phyloP scores from a whole-genome alignment of 176 grass and related monocot genomes.

The Rhipidocladum racemiflorum region DNA sequence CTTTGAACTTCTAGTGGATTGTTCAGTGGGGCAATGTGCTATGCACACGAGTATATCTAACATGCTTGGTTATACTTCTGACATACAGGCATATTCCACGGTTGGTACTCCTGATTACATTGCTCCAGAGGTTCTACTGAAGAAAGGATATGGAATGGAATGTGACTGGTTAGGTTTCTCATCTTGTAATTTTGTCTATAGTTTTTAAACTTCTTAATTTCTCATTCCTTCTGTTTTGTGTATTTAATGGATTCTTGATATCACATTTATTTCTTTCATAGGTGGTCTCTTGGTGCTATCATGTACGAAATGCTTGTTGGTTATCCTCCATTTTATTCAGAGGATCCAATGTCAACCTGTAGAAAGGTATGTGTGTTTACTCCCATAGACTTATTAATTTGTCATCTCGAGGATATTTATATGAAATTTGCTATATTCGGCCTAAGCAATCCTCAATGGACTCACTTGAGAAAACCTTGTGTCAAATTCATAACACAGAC shows the following conservation, averaged over 20 bases:
- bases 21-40: too few relatives aligned
- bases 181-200: conserved; percentile 30
- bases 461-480: background rate
- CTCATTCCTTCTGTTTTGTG: conserved; percentile 13
- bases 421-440: background rate
- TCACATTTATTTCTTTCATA: conserved; percentile 35
- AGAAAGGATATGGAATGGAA: conserved; percentile 99
- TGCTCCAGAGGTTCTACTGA: conserved; percentile 94
- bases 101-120: conserved; percentile 99
- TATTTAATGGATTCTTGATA: conserved; percentile 55
- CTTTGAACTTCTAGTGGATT: conserved; percentile 13
- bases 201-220: conserved; percentile 1
- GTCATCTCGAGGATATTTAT: background rate
- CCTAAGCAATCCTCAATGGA: conserved; percentile 2
- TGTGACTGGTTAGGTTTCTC: conserved; percentile 81
- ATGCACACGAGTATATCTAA: background rate
- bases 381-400: background rate
- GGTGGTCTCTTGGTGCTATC: conserved; percentile 99
- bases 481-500: conserved; percentile 7
- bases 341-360: conserved; percentile 97
- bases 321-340: conserved; percentile 98
- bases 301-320: conserved; percentile 99
- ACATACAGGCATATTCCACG: conserved; percentile 83
- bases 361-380: conserved; percentile 61
- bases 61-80: conserved; percentile 23